phyloP scores from a whole-genome alignment of 1,284 basidiomycete genomes.

The Malassezia slooffiae region DNA sequence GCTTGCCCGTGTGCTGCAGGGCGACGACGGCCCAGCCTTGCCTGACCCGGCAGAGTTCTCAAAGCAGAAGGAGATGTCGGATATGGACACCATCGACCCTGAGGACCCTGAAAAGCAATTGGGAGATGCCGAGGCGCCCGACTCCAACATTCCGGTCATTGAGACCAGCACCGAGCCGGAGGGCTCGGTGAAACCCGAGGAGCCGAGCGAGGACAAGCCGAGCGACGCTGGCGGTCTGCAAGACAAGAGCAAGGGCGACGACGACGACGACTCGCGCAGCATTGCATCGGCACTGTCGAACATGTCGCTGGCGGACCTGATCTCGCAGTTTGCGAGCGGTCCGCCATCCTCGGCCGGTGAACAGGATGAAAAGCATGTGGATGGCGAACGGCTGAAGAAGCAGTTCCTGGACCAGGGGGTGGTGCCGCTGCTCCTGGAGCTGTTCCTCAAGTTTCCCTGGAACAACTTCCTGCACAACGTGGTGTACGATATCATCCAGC shows the following conservation, averaged over 20 bases:
- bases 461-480: slow-evolving; percentile 97
- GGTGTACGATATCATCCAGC: slow-evolving; percentile 91
- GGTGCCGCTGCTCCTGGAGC: slow-evolving; percentile 33
- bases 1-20: slow-evolving; percentile 36
- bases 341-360: slow-evolving; percentile 15
- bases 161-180: too few species aligned
- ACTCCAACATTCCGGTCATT: too few species aligned
- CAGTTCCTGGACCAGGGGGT: slow-evolving; percentile 40
- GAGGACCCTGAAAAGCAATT: too few species aligned
- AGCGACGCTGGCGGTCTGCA: too few species aligned
- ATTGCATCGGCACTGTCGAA: slow-evolving; percentile 33
- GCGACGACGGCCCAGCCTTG: slow-evolving; percentile 25
- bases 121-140: too few species aligned
- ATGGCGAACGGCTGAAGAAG: slow-evolving; percentile 37
- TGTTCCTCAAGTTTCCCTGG: slow-evolving; percentile 93
- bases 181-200: too few species aligned
- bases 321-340: slow-evolving; percentile 22
- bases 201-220: too few species aligned
- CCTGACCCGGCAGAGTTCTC: slow-evolving; percentile 4
- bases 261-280: slow-evolving; percentile 20
- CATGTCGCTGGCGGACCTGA: slow-evolving; percentile 36
- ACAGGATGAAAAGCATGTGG: slow-evolving; percentile 6
- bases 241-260: too few species aligned
- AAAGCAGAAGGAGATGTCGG: too few species aligned
- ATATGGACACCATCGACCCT: too few species aligned